A percentile compares a stretch with the other conserved stretches of the same genome.
Evolutionary conservation across 2,329 filamentous ascomycete species (phyloP).

Genomic region (Fusarium algeriense): DNA sequence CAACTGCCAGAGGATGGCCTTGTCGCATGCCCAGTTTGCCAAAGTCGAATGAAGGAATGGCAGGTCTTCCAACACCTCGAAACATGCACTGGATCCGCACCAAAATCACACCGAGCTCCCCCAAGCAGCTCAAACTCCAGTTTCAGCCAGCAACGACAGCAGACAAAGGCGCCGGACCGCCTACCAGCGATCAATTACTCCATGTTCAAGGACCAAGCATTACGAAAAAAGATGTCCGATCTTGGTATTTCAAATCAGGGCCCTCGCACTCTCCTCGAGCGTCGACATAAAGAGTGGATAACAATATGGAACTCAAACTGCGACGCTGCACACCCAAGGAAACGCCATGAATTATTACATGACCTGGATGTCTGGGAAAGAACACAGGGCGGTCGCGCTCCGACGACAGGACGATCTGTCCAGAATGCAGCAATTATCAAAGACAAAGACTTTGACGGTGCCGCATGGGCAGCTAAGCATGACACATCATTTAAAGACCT

Average conservation of each 20-base stretch:
- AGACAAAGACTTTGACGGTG: slow-evolving; percentile 88
- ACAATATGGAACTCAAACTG: slow-evolving; percentile 98
- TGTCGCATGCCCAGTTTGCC: slow-evolving; percentile 87
- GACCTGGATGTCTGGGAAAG: slow-evolving; percentile 91
- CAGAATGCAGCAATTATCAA: slow-evolving; percentile 69
- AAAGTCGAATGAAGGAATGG: slow-evolving; percentile 80
- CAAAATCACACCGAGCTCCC: slow-evolving; percentile 7
- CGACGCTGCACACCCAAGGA: slow-evolving; percentile 80
- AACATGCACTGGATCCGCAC: slow-evolving; percentile 62
- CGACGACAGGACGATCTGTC: slow-evolving; percentile 50
- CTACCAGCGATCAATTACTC: slow-evolving; percentile 88
- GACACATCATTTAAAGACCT: slow-evolving; percentile 81
- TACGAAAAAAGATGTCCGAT: slow-evolving; percentile 85
- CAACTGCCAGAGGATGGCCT: slow-evolving; percentile 73
- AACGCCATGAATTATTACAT: slow-evolving; percentile 76
- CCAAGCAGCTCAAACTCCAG: slow-evolving; percentile 19
- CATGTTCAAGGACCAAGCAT: slow-evolving; percentile 80
- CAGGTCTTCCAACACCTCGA: slow-evolving; percentile 87
- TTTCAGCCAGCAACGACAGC: slow-evolving; percentile 45
- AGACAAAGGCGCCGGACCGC: slow-evolving; percentile 65
- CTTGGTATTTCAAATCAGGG: slow-evolving; percentile 82
- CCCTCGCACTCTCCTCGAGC: slow-evolving; percentile 76
- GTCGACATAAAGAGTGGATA: slow-evolving; percentile 90
- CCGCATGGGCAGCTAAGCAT: slow-evolving; percentile 80
- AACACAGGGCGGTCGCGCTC: slow-evolving; percentile 76